Conservation (phyloP, 2,329 filamentous ascomycete genomes). For the Fusarium ramigenum region DNA sequence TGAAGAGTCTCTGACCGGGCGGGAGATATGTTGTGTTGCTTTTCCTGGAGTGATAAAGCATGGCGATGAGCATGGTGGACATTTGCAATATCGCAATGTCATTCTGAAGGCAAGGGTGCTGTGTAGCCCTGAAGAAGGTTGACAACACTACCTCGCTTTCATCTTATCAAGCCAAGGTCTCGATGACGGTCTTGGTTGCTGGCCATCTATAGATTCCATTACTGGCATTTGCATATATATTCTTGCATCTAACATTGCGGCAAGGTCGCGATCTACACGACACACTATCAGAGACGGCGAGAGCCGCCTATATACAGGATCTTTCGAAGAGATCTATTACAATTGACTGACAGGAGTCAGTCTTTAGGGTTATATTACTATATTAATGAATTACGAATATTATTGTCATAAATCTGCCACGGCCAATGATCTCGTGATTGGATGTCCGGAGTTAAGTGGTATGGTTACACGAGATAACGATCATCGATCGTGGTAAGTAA, state of each 20-base stretch:
- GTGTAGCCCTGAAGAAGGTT: constrained; percentile 57
- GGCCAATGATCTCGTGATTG: neutral
- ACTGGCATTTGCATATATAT: neutral
- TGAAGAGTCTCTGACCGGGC: constrained; percentile 61
- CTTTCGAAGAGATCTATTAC: neutral
- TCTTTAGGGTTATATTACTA: neutral
- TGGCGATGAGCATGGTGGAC: constrained; percentile 71
- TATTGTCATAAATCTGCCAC: neutral
- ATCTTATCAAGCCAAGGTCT: neutral
- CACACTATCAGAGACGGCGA: neutral
- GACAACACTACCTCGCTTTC: neutral
- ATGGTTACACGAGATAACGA: neutral
- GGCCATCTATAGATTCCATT: neutral
- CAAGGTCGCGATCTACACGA: neutral
- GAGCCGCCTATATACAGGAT: neutral
- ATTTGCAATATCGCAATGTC: constrained; percentile 69
- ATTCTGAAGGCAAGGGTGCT: constrained; percentile 73
- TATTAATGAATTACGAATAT: constrained; percentile 17
- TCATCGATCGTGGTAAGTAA: neutral
- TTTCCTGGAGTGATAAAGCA: constrained; percentile 72
- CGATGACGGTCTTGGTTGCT: neutral
- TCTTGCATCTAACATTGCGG: neutral
- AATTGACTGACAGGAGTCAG: neutral
- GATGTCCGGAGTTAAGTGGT: neutral
- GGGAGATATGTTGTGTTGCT: constrained; percentile 69